Evolutionary conservation across 306 rosid species (phyloP).

Genomic region (Vachellia pachyceras): DNA sequence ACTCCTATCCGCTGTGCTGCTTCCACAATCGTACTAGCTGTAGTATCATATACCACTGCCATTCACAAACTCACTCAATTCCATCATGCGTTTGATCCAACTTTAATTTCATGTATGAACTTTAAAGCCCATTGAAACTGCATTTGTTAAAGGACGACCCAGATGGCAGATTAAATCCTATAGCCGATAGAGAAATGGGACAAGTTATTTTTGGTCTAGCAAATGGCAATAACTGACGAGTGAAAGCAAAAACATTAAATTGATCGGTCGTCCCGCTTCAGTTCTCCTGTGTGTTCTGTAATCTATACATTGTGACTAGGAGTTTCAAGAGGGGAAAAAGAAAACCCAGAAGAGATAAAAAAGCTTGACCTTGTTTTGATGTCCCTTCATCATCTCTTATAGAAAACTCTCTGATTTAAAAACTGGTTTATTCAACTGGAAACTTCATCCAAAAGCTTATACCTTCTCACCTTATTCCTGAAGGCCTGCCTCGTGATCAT

Average conservation of each 20-base stretch:
- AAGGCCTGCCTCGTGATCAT: slow-evolving; percentile 60
- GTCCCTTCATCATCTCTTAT: slow-evolving; percentile 21
- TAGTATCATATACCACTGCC: too few relatives aligned
- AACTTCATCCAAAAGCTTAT: slow-evolving; percentile 96
- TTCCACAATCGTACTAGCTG: too few relatives aligned
- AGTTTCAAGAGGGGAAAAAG: neutral
- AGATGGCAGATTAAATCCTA: neutral
- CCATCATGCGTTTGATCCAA: neutral
- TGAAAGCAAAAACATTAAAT: neutral
- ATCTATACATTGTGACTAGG: slow-evolving; percentile 50
- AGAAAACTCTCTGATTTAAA: slow-evolving; percentile 26
- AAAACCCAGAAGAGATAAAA: slow-evolving; percentile 4
- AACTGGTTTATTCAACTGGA: slow-evolving; percentile 54
- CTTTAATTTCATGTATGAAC: neutral
- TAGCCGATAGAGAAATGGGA: neutral
- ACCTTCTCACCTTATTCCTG: slow-evolving; percentile 93
- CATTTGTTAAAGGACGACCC: neutral
- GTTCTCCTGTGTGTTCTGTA: slow-evolving; percentile 36
- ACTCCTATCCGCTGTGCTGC: neutral
- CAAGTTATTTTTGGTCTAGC: neutral
- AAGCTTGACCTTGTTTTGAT: neutral
- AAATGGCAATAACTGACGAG: neutral
- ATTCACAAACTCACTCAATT: too few relatives aligned
- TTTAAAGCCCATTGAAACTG: neutral
- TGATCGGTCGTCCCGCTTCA: slow-evolving; percentile 7